Evolutionary conservation across 345 rosid species (phyloP), one percentile per base, ranked within the genome.

Genomic region (Pugionium cornutum): DNA sequence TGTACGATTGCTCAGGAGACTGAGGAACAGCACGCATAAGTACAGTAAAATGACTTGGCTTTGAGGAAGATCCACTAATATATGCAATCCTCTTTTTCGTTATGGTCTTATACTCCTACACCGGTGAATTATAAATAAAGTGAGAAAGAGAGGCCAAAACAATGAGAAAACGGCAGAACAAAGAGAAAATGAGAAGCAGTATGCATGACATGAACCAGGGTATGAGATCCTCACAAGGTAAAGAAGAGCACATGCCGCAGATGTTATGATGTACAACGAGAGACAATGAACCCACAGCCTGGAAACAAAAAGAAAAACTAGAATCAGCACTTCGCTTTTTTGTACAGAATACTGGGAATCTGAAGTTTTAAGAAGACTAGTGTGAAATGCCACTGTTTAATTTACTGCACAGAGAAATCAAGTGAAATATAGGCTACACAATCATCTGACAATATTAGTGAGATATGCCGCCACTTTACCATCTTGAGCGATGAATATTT

Each of bases 261-360:
- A 55, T 65, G 97, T 47, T 75, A 90, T 88, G 71, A 88, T 48
- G 68, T 94, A 94, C 64, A 94, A 77, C 36, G 91, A 81, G 69
- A 90, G 58, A 82, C 96, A 86, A 75, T 90, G 99, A 30, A 77
- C 81, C 99, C 97, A 88, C 43, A 94, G 83, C 99, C 99, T 90
- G 88, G 37, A 53, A 34, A 62, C 0, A 48, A 41, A 59, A 26
- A 53, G 11, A 30, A 52, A 45, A 45, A 31, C 33, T 7, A 66
- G 37, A 35, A 37, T 73, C 44, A 66, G 44, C 31, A 35, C 54
- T 51, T 33, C 37, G 37, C 1, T 27, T 47, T 50, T 31, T 32
- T 18, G 34, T 27, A 66, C 49, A 43, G n/a, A 32, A 34, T 10
- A 34, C 34, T 18, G 43, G 30, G 30, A 64, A 31, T 30, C 7